phyloP scores from a whole-genome alignment of 352 stramenopile genomes.

The Phytophthora europaea region DNA sequence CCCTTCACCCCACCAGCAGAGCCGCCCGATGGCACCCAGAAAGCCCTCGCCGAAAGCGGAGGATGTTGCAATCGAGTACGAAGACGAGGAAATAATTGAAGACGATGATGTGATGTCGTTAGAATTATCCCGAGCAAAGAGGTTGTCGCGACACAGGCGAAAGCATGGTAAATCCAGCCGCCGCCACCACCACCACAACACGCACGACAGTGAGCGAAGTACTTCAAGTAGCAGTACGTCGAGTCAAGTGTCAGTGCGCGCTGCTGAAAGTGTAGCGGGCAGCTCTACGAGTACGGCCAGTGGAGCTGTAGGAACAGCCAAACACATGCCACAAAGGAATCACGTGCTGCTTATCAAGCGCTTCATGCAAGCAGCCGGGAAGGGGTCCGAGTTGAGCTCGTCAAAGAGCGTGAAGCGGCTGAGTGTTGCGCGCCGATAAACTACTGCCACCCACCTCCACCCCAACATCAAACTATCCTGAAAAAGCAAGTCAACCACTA shows the following conservation, averaged over 20 bases:
- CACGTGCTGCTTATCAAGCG: slow-evolving; percentile 68
- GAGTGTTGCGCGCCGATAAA: slow-evolving; percentile 27
- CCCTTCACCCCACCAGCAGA: slow-evolving; percentile 20
- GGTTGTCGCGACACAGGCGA: slow-evolving; percentile 22
- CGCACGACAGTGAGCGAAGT: slow-evolving; percentile 5
- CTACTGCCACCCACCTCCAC: neutral
- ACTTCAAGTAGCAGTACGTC: slow-evolving; percentile 10
- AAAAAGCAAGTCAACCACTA: slow-evolving; percentile 2
- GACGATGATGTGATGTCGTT: slow-evolving; percentile 21
- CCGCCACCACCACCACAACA: slow-evolving; percentile 9
- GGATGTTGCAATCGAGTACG: slow-evolving; percentile 45
- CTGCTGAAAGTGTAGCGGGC: slow-evolving; percentile 43
- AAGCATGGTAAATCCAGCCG: slow-evolving; percentile 29
- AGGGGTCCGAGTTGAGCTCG: slow-evolving; percentile 19
- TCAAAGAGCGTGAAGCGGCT: slow-evolving; percentile 23
- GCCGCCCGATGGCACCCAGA: slow-evolving; percentile 12
- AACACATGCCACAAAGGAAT: slow-evolving; percentile 67
- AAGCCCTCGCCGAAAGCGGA: slow-evolving; percentile 13
- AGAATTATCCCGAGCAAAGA: slow-evolving; percentile 27
- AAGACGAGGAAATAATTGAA: slow-evolving; percentile 54
- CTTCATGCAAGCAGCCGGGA: slow-evolving; percentile 54
- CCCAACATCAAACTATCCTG: neutral
- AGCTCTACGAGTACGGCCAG: slow-evolving; percentile 35
- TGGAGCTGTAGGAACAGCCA: slow-evolving; percentile 51
- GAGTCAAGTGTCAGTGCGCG: slow-evolving; percentile 35